Evolutionary conservation across 345 rosid genomes (phyloP).

Genomic region (Citrus australasica): DNA sequence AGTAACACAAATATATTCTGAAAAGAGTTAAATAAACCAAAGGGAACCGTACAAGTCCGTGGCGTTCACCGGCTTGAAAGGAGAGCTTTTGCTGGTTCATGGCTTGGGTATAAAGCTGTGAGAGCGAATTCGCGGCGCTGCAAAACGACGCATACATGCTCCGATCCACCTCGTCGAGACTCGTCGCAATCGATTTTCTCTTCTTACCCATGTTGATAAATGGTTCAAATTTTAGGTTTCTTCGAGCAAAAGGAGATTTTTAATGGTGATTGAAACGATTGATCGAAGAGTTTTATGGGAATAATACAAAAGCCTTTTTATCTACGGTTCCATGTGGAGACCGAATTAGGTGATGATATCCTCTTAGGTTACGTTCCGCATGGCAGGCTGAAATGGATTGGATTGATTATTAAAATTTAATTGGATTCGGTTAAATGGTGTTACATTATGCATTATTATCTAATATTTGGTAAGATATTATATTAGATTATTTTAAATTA

Average conservation of each 20-base stretch:
- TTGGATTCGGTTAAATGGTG: too few species aligned
- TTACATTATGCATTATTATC: too few species aligned
- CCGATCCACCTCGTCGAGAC: slow-evolving; percentile 98
- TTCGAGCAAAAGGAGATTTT: neutral
- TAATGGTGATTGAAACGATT: neutral
- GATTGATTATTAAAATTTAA: too few species aligned
- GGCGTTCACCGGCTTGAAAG: slow-evolving; percentile 76
- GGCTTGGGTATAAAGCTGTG: slow-evolving; percentile 85
- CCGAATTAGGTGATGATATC: too few species aligned
- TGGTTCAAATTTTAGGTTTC: too few species aligned
- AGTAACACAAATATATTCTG: neutral
- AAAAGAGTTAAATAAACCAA: neutral
- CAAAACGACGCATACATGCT: slow-evolving; percentile 84
- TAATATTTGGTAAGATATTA: too few species aligned
- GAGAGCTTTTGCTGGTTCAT: slow-evolving; percentile 74
- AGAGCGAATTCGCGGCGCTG: slow-evolving; percentile 83
- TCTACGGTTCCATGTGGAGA: too few species aligned
- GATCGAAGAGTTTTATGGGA: neutral
- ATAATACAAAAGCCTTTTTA: too few species aligned
- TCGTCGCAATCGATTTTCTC: slow-evolving; percentile 79
- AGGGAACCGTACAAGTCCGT: slow-evolving; percentile 45
- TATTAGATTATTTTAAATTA: too few species aligned
- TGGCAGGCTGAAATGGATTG: too few species aligned
- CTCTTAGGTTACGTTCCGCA: too few species aligned
- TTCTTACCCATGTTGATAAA: slow-evolving; percentile 67